phyloP scores from a whole-genome alignment of 1,284 basidiomycete genomes.

The Lentinula novae-zelandiae region DNA sequence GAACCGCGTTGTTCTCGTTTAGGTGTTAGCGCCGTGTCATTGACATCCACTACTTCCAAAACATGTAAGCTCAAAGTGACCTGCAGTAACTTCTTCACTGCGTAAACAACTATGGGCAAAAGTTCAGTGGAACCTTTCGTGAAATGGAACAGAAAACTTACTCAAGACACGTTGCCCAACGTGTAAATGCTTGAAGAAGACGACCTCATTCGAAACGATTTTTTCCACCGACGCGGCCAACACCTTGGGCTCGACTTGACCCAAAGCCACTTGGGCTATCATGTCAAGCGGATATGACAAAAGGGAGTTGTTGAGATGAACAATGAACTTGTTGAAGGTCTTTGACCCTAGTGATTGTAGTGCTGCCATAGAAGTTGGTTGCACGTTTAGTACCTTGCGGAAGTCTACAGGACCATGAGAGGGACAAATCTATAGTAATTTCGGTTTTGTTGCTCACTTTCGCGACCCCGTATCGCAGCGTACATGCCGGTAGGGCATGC shows the following conservation, averaged over 20 bases:
- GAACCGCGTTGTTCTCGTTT: conserved; percentile 23
- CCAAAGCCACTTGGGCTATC: conserved; percentile 53
- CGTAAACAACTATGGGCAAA: conserved; percentile 55
- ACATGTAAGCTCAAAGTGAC: conserved; percentile 40
- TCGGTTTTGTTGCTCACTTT: conserved; percentile 30
- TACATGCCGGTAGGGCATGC: conserved; percentile 67
- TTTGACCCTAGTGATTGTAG: conserved; percentile 38
- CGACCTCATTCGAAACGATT: conserved; percentile 49
- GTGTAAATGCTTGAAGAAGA: conserved; percentile 55
- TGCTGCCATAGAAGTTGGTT: conserved; percentile 50
- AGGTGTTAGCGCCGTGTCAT: conserved; percentile 37
- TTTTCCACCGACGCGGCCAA: conserved; percentile 56
- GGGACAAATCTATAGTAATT: background rate
- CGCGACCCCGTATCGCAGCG: conserved; percentile 47
- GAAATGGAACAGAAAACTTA: background rate
- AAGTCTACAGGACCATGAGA: conserved; percentile 39
- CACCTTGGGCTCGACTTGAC: conserved; percentile 38
- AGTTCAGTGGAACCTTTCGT: background rate
- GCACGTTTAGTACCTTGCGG: conserved; percentile 46
- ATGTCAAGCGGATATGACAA: conserved; percentile 68
- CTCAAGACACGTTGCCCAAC: conserved; percentile 41
- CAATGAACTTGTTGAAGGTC: conserved; percentile 60
- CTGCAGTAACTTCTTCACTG: conserved; percentile 57
- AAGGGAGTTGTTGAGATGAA: conserved; percentile 56
- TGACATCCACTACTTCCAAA: conserved; percentile 43